Evolutionary conservation across 768 basidiomycete species (phyloP), one percentile per base, ranked within the genome.

Genomic region (Gymnopilus junonius): DNA sequence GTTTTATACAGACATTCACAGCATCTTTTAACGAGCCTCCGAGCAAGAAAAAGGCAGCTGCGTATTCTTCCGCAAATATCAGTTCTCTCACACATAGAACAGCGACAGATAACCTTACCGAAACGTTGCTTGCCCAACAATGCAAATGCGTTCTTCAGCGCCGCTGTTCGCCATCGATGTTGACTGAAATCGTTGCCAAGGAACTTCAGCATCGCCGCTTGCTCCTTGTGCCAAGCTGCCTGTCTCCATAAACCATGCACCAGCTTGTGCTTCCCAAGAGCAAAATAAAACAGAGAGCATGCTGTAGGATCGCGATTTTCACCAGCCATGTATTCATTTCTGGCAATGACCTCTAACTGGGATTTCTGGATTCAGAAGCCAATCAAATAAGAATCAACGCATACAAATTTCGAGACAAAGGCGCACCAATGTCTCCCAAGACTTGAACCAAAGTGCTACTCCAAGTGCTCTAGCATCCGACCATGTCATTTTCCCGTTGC

Each of bases 201-300:
- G 75, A 99, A 98, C 70, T 92, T 95, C 62, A 99, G 81, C 95
- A 94, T 99, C 56, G 88, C 70, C 5, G 81, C 69, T 69, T 97
- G 95, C 67, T 99, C 97, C 67, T 87, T 91, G 68, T 99, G 96
- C 86, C 95, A 95, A 1, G 87, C 87, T 1, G 95, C 94, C 72
- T 99, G 97, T 69, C 93, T 86, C 97, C 97, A 99, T 12, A 99
- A 82, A 6, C 95, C 94, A 65, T 95, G 92, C 0, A 99, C 95
- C 10, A 98, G 84, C 70, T 94, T 95, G 61, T 86, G 84, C 73
- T 98, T 99, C 14, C 94, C 92, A 12, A 99, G 78, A 2, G 97
- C 96, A 68, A 99, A 97, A 75, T 98, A 99, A 74, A 91, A 93
- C 43, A 99, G 80, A 6, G 93, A 95, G 69, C 95, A 96, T 7